Conservation (phyloP, 1,284 basidiomycete genomes). For the Coniophora puteana region DNA sequence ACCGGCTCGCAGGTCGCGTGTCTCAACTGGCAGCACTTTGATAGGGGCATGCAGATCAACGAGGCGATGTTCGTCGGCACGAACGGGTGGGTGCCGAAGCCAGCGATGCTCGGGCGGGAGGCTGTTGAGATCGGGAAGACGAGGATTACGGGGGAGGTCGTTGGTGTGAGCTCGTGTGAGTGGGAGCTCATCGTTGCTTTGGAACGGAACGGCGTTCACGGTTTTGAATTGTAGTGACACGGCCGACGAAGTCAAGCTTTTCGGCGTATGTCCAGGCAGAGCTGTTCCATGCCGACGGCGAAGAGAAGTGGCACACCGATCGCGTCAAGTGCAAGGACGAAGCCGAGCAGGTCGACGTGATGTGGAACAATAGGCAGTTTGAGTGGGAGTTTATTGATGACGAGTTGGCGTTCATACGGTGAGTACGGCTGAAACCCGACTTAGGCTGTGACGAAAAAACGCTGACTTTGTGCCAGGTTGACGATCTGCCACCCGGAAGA, state of each 20-base stretch:
- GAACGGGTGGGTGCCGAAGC: slow-evolving; percentile 56
- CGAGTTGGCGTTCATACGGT: slow-evolving; percentile 50
- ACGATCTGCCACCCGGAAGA: slow-evolving; percentile 34
- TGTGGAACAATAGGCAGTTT: slow-evolving; percentile 39
- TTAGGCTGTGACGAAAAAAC: neutral
- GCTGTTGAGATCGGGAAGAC: slow-evolving; percentile 22
- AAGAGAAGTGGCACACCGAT: slow-evolving; percentile 39
- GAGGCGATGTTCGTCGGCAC: slow-evolving; percentile 63
- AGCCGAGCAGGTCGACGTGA: slow-evolving; percentile 33
- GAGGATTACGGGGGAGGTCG: slow-evolving; percentile 31
- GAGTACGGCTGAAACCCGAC: slow-evolving; percentile 8
- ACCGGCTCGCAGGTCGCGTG: slow-evolving; percentile 58
- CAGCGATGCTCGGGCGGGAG: slow-evolving; percentile 10
- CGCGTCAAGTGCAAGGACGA: slow-evolving; percentile 31
- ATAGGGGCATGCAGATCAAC: slow-evolving; percentile 51
- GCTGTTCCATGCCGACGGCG: slow-evolving; percentile 34
- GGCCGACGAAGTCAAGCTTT: slow-evolving; percentile 34
- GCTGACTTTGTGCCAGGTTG: slow-evolving; percentile 25
- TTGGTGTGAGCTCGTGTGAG: slow-evolving; percentile 46
- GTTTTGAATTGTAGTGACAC: slow-evolving; percentile 32
- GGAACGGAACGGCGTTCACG: neutral
- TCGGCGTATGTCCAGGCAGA: slow-evolving; percentile 39
- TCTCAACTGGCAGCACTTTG: slow-evolving; percentile 63
- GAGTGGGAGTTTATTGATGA: slow-evolving; percentile 48
- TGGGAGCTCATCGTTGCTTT: slow-evolving; percentile 8